Percentiles rank a stretch among this genome's conserved stretches.
Evolutionary conservation across 352 stramenopile species (phyloP).

Genomic region (Phytopythium montanum): DNA sequence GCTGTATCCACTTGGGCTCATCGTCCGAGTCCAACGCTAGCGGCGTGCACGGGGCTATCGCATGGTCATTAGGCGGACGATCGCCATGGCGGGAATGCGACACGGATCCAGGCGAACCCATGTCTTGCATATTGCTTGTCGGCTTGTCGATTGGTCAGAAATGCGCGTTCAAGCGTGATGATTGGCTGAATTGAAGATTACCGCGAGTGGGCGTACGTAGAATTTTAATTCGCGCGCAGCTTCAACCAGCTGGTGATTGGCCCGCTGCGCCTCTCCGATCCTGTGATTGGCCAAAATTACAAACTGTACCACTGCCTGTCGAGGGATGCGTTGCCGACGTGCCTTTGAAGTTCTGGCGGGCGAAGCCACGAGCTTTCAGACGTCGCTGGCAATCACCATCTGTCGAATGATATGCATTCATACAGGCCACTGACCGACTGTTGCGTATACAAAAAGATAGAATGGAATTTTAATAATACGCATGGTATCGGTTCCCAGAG

Average conservation of each 20-base stretch:
- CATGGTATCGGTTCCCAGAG: not conserved
- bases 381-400: not conserved
- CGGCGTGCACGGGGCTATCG: no score
- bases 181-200: no score
- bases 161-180: not conserved
- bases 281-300: not conserved
- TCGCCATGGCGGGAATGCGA: no score
- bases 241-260: slow-evolving; percentile 3
- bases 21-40: not conserved
- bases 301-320: no score
- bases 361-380: not conserved
- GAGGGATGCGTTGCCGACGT: not conserved
- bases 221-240: not conserved
- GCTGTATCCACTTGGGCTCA: not conserved
- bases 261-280: not conserved
- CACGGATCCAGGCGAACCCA: not conserved
- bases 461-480: not conserved
- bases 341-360: slow-evolving; percentile 1
- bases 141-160: not conserved
- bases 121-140: not conserved
- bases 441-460: not conserved
- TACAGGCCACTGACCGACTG: not conserved
- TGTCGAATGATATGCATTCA: not conserved
- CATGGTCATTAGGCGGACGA: no score
- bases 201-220: not conserved